Evolutionary conservation across 371 early-diverging fungal species (phyloP).

Genomic region (Mortierella sp.): DNA sequence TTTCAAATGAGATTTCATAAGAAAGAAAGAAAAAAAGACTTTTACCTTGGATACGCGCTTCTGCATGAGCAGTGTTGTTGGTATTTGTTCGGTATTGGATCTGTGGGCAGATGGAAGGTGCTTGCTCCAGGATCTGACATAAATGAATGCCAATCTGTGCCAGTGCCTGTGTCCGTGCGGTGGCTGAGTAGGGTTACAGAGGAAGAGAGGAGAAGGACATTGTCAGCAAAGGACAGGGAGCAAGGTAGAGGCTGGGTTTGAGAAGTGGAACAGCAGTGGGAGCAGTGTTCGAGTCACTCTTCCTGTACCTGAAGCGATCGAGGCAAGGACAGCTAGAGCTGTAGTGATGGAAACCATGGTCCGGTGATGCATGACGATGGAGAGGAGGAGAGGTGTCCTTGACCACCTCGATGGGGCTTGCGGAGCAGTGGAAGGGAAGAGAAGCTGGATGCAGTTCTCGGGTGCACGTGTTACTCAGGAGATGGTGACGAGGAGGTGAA

Average conservation of each 20-base stretch:
- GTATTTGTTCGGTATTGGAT: slow-evolving; percentile 32
- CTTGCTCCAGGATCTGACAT: slow-evolving; percentile 25
- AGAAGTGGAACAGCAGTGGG: background rate
- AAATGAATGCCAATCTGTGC: too few species aligned
- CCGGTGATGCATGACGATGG: background rate
- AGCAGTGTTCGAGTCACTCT: background rate
- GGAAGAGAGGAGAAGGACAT: background rate
- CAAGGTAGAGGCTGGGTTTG: too few species aligned
- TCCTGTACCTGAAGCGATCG: slow-evolving; percentile 15
- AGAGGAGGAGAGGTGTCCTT: background rate
- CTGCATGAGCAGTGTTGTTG: slow-evolving; percentile 2
- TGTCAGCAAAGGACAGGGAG: too few species aligned
- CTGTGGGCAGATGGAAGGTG: slow-evolving; percentile 19
- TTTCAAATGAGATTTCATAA: background rate
- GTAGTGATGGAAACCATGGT: slow-evolving; percentile 13
- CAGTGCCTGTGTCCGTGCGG: background rate
- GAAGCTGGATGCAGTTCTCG: background rate
- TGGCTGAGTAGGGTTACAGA: background rate
- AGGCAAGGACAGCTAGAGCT: slow-evolving; percentile 15
- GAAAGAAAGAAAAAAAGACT: background rate
- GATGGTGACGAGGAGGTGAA: slow-evolving; percentile 1
- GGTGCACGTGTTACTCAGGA: background rate
- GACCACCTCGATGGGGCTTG: background rate
- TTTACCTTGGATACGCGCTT: slow-evolving; percentile 28
- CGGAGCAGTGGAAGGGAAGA: background rate